phyloP scores from a whole-genome alignment of 208 protist species.

The Leishmania gerbilli region DNA sequence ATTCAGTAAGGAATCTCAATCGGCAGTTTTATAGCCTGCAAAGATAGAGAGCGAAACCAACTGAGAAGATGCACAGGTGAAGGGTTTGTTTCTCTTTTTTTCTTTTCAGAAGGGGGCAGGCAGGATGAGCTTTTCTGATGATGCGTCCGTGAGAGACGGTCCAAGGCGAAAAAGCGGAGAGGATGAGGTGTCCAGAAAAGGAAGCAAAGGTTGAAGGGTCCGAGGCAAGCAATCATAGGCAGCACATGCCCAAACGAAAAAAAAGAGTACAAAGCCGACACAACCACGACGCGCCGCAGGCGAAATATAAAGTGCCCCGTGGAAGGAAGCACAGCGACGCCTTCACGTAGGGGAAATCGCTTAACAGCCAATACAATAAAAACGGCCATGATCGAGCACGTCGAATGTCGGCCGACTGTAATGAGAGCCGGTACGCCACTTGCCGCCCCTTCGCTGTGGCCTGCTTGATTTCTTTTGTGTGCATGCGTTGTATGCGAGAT shows the following conservation, averaged over 20 bases:
- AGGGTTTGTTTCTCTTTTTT: neutral
- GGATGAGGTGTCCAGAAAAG: neutral
- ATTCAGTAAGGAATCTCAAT: no score
- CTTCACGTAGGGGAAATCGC: neutral
- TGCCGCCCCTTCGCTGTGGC: neutral
- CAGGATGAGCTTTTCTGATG: neutral
- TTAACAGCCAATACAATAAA: neutral
- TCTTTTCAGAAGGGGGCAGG: neutral
- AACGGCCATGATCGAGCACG: neutral
- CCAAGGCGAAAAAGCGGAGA: neutral
- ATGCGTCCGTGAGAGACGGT: neutral
- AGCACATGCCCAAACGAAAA: neutral
- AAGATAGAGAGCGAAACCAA: neutral
- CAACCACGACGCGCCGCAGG: neutral
- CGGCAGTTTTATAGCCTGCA: neutral
- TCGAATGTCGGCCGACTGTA: neutral
- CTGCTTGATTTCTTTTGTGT: neutral
- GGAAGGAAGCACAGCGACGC: neutral
- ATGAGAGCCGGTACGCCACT: neutral
- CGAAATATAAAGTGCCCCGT: neutral
- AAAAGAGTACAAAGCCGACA: neutral
- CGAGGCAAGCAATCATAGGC: neutral
- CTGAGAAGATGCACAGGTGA: neutral
- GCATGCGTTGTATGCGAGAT: neutral
- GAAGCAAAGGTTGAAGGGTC: neutral